Conservation (phyloP, 805 yeast species). For the Teunomyces tritomae region DNA sequence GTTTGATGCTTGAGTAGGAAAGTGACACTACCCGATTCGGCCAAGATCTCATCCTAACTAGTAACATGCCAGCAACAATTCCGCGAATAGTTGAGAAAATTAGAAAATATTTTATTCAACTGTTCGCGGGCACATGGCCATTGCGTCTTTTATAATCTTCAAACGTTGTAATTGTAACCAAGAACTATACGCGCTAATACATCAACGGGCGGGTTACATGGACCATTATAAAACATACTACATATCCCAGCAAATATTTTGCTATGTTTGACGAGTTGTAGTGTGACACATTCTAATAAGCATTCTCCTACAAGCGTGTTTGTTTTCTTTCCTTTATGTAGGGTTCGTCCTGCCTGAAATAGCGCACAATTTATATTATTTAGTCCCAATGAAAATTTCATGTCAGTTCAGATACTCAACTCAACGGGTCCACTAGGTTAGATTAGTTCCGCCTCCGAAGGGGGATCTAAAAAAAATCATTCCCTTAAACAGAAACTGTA, state of each 20-base stretch:
- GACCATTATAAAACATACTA: no score
- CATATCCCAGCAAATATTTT: no score
- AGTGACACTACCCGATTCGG: not conserved
- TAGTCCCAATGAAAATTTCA: not conserved
- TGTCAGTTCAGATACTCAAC: not conserved
- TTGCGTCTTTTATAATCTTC: not conserved
- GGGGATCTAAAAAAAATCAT: not conserved
- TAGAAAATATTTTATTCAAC: not conserved
- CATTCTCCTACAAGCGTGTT: no score
- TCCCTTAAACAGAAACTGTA: not conserved
- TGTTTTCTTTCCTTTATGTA: no score
- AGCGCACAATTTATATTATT: not conserved
- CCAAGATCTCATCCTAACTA: not conserved
- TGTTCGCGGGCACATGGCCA: no score
- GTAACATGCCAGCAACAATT: not conserved
- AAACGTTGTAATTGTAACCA: not conserved
- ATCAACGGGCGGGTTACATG: no score
- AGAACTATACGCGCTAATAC: not conserved
- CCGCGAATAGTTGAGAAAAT: not conserved
- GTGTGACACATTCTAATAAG: no score
- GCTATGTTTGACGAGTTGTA: no score
- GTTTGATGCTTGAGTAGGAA: not conserved
- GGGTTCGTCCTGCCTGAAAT: no score
- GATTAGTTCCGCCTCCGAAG: not conserved
- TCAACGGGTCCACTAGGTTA: not conserved